Base-by-base conservation (phyloP, 768 basidiomycete genomes). In the Zangia roseola region DNA sequence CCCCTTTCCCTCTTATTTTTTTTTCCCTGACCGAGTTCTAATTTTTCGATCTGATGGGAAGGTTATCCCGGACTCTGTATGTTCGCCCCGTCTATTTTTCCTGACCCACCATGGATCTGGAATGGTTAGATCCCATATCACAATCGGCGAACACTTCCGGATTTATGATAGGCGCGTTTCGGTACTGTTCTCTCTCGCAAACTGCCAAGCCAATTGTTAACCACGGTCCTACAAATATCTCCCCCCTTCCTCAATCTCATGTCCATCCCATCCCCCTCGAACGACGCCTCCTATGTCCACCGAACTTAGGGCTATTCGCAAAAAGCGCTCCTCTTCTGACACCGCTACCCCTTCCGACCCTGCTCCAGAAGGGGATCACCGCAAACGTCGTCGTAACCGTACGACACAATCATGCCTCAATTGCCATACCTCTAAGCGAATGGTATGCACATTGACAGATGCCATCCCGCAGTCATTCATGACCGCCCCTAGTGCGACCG, bases 341-440 rank as follows among this genome's bases (percentile, higher is more conserved):
- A 28, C 31, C 20, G 37, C 56, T 23, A 52, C 47, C 12, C 57
- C 69, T 45, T 54, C 65, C 19, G 59, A 62, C 10, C 61, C 67
- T 50, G 50, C 70, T 30, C 62, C 74, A 17, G 77, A 76, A 31
- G 74, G 72, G 43, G 81, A 82, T 60, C 80, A 83, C 51, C 74
- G 81, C 24, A 81, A 79, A 56, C 73, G 77, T 67, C 79, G 83
- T 54, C 82, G 85, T 38, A 87, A 87, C 61, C 78, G 85, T 44
- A 85, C 83, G 6, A 87, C 84, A 3, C 84, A 85, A 54, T 86
- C 84, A 52, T 87, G 85, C 57, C 69, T 86, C 24, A 86, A 86
- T 53, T 87, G 85, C 55, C 84, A 86, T 53, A 80, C 82, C 21
- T 85, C 85, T 8, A 86, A 87, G 57, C 74, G 85, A 45, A 86